A percentile compares a stretch with the other conserved stretches of the same genome.
These are phyloP conservation scores for Rhododendron henanense DNA, from an alignment of 148 eudicot species.

Conservation along the genomic window DNA sequence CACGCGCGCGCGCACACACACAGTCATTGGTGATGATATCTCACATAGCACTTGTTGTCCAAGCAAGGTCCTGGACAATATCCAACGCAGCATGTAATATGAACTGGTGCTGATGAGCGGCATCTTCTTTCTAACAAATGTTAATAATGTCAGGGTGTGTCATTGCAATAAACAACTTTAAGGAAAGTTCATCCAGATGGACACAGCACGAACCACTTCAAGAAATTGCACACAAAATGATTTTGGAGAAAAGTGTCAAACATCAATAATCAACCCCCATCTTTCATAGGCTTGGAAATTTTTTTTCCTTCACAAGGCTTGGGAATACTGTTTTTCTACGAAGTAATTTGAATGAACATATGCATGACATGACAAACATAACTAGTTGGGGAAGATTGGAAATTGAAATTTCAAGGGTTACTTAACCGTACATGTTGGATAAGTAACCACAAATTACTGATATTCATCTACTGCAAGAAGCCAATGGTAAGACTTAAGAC, in stretches of 20 bases:
- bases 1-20: too few species aligned
- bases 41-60: conserved; percentile 99
- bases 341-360: neutral
- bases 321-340: neutral
- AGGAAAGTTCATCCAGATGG: neutral
- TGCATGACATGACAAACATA: neutral
- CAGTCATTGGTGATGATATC: conserved; percentile 13
- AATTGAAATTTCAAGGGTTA: neutral
- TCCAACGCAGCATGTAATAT: conserved; percentile 90
- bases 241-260: neutral
- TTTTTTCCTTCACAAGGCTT: neutral
- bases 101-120: conserved; percentile 92
- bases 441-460: neutral
- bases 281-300: neutral
- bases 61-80: conserved; percentile 94
- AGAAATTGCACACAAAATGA: neutral
- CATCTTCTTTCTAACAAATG: conserved; percentile 80
- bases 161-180: neutral
- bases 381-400: neutral
- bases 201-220: neutral
- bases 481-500: neutral
- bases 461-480: neutral
- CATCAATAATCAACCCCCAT: neutral
- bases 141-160: neutral
- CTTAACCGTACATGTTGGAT: neutral